Evolutionary conservation across 345 rosid species (phyloP).

Genomic region (Eucalyptus coolabah): DNA sequence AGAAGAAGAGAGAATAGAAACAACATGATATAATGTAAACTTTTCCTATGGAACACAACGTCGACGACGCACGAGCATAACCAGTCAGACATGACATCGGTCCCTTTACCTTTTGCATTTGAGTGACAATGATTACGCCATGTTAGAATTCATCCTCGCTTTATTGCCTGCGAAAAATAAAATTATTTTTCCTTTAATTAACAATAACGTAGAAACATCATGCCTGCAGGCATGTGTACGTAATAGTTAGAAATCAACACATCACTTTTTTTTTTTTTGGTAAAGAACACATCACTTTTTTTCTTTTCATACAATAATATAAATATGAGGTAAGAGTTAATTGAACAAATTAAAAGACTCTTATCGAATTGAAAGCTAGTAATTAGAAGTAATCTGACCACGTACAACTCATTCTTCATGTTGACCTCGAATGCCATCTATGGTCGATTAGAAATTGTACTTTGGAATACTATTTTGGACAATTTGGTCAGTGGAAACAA

Average conservation of each 20-base stretch:
- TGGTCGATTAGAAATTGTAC: background rate
- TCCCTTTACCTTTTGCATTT: background rate
- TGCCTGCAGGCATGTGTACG: background rate
- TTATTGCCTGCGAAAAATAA: no score
- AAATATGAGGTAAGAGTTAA: no score
- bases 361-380: no score
- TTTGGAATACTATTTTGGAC: background rate
- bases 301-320: no score
- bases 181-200: no score
- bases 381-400: background rate
- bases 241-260: background rate
- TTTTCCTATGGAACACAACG: background rate
- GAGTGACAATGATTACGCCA: background rate
- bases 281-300: no score
- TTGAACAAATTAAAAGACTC: no score
- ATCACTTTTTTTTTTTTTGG: no score
- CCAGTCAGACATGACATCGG: background rate
- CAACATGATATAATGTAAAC: background rate
- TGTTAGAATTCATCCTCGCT: background rate
- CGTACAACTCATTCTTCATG: background rate
- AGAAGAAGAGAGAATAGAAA: no score
- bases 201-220: background rate
- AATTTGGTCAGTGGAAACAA: background rate
- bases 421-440: background rate
- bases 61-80: background rate